Percentiles rank a stretch among this genome's conserved stretches.
These are phyloP conservation scores for Wickerhamomyces chaumierensis DNA, from an alignment of 805 yeast genomes.

Conservation along the genomic window DNA sequence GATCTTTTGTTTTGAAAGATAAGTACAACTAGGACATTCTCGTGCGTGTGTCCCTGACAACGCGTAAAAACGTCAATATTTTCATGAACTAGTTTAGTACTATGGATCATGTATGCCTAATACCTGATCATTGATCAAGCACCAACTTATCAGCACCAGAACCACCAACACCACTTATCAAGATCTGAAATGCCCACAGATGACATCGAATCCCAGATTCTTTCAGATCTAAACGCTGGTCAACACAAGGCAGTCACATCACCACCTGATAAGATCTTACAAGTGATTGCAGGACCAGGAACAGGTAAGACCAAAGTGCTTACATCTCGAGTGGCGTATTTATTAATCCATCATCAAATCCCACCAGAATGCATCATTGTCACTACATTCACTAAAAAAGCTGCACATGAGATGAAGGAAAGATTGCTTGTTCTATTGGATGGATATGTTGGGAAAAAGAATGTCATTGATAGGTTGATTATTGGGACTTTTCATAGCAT, in stretches of 20 bases:
- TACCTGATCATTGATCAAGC: too few species aligned
- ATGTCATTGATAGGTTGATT: constrained; percentile 30
- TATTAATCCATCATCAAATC: constrained; percentile 39
- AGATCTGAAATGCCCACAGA: too few species aligned
- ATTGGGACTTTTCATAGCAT: constrained; percentile 90
- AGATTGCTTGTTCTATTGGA: constrained; percentile 34
- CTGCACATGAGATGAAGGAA: constrained; percentile 75
- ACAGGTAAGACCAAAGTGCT: constrained; percentile 72
- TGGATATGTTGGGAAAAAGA: constrained; percentile 18
- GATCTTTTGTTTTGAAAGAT: too few species aligned
- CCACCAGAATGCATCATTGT: constrained; percentile 61
- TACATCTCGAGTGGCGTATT: constrained; percentile 65
- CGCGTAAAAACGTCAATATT: too few species aligned
- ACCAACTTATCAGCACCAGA: too few species aligned
- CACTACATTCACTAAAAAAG: constrained; percentile 88
- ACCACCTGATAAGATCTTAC: constrained; percentile 30
- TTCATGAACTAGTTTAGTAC: too few species aligned
- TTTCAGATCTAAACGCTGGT: constrained; percentile 24
- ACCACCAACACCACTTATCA: too few species aligned
- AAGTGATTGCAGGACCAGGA: constrained; percentile 56
- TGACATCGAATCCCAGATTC: neutral
- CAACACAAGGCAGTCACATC: constrained; percentile 35
- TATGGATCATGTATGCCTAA: too few species aligned
- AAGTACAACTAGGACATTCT: too few species aligned
- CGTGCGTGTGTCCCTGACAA: too few species aligned